Evolutionary conservation across 2,329 filamentous ascomycete species (phyloP).

Genomic region (Alternaria longipes): DNA sequence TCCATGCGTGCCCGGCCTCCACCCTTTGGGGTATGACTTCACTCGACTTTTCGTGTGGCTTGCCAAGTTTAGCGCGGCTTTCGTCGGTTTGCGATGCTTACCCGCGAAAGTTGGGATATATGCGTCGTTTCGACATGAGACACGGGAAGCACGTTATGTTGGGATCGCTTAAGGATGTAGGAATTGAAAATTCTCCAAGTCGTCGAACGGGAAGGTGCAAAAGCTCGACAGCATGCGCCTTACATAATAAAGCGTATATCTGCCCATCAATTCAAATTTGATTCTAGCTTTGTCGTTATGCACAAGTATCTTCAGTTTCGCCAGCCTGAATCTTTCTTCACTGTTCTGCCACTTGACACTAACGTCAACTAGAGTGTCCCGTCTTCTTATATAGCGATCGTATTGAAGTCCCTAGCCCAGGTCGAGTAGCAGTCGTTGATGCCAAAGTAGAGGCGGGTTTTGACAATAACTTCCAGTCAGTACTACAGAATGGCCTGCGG

Average conservation of each 20-base stretch:
- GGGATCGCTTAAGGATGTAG: not conserved
- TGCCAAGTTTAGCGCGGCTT: constrained; percentile 12
- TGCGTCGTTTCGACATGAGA: not conserved
- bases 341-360: not conserved
- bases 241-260: not conserved
- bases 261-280: not conserved
- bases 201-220: not conserved
- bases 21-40: constrained; percentile 8
- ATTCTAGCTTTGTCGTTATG: not conserved
- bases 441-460: not conserved
- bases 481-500: not conserved
- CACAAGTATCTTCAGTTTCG: not conserved
- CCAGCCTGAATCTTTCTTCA: not conserved
- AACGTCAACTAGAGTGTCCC: not conserved
- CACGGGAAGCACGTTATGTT: constrained; percentile 1
- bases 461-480: not conserved
- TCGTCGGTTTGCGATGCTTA: constrained; percentile 5
- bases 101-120: not conserved
- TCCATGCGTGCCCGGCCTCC: not conserved
- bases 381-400: not conserved
- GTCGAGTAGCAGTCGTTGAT: not conserved
- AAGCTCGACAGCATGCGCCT: not conserved
- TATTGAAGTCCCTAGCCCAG: not conserved
- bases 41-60: constrained; percentile 12
- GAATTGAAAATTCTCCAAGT: not conserved